These are phyloP conservation scores for Annulohypoxylon moriforme DNA, from an alignment of 495 filamentous ascomycete species.

Conservation along the genomic window DNA sequence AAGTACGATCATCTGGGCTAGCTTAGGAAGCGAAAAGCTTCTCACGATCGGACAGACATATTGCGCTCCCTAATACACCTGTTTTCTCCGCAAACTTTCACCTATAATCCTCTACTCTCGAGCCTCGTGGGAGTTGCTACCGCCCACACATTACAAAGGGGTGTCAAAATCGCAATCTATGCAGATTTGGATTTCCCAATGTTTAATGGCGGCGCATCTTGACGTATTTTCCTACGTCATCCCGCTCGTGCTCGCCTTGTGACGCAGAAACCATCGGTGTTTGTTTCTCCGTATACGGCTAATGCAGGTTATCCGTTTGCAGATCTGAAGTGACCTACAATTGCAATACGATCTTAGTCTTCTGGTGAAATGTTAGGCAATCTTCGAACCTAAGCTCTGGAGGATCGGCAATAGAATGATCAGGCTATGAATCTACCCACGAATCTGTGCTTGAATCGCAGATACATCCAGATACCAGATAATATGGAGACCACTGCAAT, in stretches of 20 bases:
- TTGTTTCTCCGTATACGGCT: constrained; percentile 21
- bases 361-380: constrained; percentile 12
- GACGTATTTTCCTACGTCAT: constrained; percentile 45
- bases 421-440: neutral
- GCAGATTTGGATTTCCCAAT: constrained; percentile 17
- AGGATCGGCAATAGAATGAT: constrained; percentile 7
- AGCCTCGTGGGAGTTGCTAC: neutral
- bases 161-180: constrained; percentile 6
- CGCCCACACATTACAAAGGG: constrained; percentile 4
- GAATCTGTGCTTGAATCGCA: constrained; percentile 18
- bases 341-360: constrained; percentile 20
- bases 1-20: constrained; percentile 34
- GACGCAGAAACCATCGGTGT: constrained; percentile 28
- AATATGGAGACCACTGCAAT: constrained; percentile 4
- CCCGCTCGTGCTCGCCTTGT: constrained; percentile 18
- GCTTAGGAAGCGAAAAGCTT: constrained; percentile 28
- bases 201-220: constrained; percentile 32
- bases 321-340: constrained; percentile 27
- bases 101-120: constrained; percentile 6
- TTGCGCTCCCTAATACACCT: constrained; percentile 43
- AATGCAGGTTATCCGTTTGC: constrained; percentile 33
- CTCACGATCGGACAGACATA: constrained; percentile 30
- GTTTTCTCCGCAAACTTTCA: constrained; percentile 21
- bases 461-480: neutral
- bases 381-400: neutral